A percentile compares a stretch with the other conserved stretches of the same genome.
phyloP scores from a whole-genome alignment of 2,329 filamentous ascomycete genomes.

The Pestalotiopsis sp. region DNA sequence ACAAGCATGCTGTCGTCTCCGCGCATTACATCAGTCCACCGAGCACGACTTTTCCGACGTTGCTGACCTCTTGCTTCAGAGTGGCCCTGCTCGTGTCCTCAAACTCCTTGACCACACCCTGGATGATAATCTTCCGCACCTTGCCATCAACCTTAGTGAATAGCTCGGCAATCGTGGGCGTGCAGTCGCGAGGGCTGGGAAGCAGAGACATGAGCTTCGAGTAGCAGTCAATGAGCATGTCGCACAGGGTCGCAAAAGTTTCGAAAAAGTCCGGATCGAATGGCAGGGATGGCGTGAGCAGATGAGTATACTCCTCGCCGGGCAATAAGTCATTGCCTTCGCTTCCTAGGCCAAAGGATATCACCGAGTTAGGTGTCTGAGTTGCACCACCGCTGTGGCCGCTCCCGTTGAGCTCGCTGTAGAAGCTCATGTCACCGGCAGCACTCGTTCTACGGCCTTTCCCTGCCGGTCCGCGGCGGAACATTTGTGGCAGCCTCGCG shows the following conservation, averaged over 20 bases:
- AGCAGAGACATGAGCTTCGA: slow-evolving; percentile 76
- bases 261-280: slow-evolving; percentile 98
- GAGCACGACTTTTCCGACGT: slow-evolving; percentile 85
- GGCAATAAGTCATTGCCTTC: slow-evolving; percentile 70
- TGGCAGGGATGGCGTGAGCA: slow-evolving; percentile 88
- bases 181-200: slow-evolving; percentile 73
- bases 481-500: slow-evolving; percentile 82
- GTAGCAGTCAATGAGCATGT: slow-evolving; percentile 93
- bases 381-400: slow-evolving; percentile 28
- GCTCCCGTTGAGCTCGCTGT: slow-evolving; percentile 14
- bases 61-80: slow-evolving; percentile 79
- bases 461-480: slow-evolving; percentile 65
- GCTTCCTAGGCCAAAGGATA: slow-evolving; percentile 55
- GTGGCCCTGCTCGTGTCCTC: slow-evolving; percentile 81
- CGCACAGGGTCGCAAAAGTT: slow-evolving; percentile 93
- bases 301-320: slow-evolving; percentile 84
- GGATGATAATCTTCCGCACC: slow-evolving; percentile 86
- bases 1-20: background rate
- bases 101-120: slow-evolving; percentile 87
- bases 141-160: slow-evolving; percentile 88
- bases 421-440: slow-evolving; percentile 39
- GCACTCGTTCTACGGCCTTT: slow-evolving; percentile 60
- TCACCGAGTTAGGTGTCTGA: slow-evolving; percentile 45
- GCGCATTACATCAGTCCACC: slow-evolving; percentile 73
- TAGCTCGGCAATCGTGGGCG: slow-evolving; percentile 72